A percentile compares a stretch with the other conserved stretches of the same genome.
These are phyloP conservation scores for Daldinia sp. DNA, from an alignment of 2,329 filamentous ascomycete species.

Conservation along the genomic window DNA sequence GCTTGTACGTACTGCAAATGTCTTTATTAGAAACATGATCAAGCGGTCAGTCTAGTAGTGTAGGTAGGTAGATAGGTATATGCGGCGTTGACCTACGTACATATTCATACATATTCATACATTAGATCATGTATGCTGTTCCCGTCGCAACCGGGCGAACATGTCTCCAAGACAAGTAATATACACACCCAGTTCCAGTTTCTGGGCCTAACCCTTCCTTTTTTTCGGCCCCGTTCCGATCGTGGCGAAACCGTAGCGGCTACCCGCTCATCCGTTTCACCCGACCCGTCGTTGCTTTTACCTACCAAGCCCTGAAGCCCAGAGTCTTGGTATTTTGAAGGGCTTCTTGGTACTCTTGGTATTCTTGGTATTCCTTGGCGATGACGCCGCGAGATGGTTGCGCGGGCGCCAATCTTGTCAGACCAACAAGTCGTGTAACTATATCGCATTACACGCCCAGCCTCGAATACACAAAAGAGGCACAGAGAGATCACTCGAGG, in stretches of 20 bases:
- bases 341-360: slow-evolving; percentile 2
- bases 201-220: not conserved
- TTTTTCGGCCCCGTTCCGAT: slow-evolving; percentile 25
- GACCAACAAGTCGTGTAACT: slow-evolving; percentile 22
- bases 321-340: slow-evolving; percentile 10
- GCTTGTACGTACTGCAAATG: not conserved
- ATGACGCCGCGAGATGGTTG: slow-evolving; percentile 5
- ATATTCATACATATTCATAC: too few relatives aligned
- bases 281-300: not conserved
- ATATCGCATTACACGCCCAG: not conserved
- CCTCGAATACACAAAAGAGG: not conserved
- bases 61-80: slow-evolving; percentile 3
- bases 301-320: not conserved
- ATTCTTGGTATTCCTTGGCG: slow-evolving; percentile 1
- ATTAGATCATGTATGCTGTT: slow-evolving; percentile 5
- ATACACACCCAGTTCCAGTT: too few relatives aligned
- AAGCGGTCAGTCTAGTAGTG: not conserved
- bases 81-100: slow-evolving; percentile 30
- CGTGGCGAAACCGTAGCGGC: slow-evolving; percentile 22
- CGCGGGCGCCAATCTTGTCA: slow-evolving; percentile 30
- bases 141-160: not conserved
- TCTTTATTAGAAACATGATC: not conserved
- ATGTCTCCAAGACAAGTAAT: slow-evolving; percentile 6
- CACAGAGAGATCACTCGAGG: not conserved
- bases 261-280: slow-evolving; percentile 14